These are phyloP conservation scores for Rhodotorula sp. DNA, from an alignment of 1,284 basidiomycete genomes.

Conservation along the genomic window DNA sequence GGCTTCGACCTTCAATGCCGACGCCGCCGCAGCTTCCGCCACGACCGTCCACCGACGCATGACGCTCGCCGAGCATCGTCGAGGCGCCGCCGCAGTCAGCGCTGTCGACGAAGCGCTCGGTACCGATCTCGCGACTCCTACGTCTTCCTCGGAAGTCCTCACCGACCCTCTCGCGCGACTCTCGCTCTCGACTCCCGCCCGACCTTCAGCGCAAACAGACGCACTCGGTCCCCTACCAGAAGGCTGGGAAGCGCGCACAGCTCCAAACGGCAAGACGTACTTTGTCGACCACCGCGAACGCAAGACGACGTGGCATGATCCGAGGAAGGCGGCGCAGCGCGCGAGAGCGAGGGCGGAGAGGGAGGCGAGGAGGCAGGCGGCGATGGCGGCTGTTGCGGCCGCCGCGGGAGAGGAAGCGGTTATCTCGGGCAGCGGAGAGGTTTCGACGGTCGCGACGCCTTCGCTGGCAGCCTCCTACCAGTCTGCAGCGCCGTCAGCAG, in stretches of 20 bases:
- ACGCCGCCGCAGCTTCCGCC: not conserved
- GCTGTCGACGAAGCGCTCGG: conserved; percentile 32
- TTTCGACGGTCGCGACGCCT: not conserved
- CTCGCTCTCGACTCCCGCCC: not conserved
- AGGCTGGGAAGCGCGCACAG: conserved; percentile 25
- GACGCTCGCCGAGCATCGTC: conserved; percentile 35
- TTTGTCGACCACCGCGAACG: conserved; percentile 35
- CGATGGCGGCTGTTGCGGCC: not conserved
- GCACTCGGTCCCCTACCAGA: conserved; percentile 25
- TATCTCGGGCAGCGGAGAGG: not conserved
- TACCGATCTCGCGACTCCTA: not conserved
- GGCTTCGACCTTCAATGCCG: conserved; percentile 26
- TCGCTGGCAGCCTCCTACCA: no score
- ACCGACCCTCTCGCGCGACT: not conserved
- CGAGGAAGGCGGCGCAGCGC: conserved; percentile 15
- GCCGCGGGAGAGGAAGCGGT: not conserved
- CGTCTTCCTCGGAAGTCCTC: not conserved
- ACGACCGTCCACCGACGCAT: conserved; percentile 20
- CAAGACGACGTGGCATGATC: conserved; percentile 36
- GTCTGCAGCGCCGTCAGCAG: not conserved
- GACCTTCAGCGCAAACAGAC: not conserved
- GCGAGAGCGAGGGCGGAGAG: conserved; percentile 3
- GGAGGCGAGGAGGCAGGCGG: not conserved
- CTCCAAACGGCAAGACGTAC: conserved; percentile 29
- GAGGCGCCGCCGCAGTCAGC: conserved; percentile 15